A percentile compares a stretch with the other conserved stretches of the same genome.
phyloP scores from a whole-genome alignment of 106 monocot species.

The Alisma plantagoaquatica region DNA sequence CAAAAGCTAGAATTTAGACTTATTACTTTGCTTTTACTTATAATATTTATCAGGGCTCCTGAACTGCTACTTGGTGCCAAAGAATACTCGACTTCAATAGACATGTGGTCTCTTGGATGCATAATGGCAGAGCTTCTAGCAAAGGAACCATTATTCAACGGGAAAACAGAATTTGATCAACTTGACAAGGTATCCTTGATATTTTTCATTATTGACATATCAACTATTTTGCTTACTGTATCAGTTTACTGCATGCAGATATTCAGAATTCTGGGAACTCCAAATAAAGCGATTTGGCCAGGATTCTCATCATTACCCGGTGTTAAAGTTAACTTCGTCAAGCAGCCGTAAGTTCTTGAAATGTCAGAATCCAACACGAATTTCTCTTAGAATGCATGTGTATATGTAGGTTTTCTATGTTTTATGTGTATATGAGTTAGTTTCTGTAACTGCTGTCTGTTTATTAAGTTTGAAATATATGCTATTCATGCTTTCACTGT shows the following conservation, averaged over 20 bases:
- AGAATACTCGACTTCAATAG: slow-evolving; percentile 86
- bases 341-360: slow-evolving; percentile 80
- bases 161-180: slow-evolving; percentile 78
- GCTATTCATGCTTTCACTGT: too few relatives aligned
- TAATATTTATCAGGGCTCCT: slow-evolving; percentile 47
- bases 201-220: too few relatives aligned
- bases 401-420: too few relatives aligned
- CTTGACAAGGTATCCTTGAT: slow-evolving; percentile 67
- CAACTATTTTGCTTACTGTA: too few relatives aligned
- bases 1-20: too few relatives aligned
- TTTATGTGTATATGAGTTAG: too few relatives aligned
- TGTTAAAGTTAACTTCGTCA: slow-evolving; percentile 48
- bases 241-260: slow-evolving; percentile 33
- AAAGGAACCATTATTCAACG: slow-evolving; percentile 73
- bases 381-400: too few relatives aligned
- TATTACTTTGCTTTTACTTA: too few relatives aligned
- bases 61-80: slow-evolving; percentile 79
- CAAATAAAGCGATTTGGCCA: slow-evolving; percentile 83
- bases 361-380: too few relatives aligned
- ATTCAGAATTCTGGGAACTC: slow-evolving; percentile 74
- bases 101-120: slow-evolving; percentile 93
- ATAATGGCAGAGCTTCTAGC: slow-evolving; percentile 92
- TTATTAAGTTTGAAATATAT: too few relatives aligned
- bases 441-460: too few relatives aligned
- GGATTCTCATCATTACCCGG: slow-evolving; percentile 61